phyloP scores from a whole-genome alignment of 2,329 filamentous ascomycete species.

The Sporothrix globosa region DNA sequence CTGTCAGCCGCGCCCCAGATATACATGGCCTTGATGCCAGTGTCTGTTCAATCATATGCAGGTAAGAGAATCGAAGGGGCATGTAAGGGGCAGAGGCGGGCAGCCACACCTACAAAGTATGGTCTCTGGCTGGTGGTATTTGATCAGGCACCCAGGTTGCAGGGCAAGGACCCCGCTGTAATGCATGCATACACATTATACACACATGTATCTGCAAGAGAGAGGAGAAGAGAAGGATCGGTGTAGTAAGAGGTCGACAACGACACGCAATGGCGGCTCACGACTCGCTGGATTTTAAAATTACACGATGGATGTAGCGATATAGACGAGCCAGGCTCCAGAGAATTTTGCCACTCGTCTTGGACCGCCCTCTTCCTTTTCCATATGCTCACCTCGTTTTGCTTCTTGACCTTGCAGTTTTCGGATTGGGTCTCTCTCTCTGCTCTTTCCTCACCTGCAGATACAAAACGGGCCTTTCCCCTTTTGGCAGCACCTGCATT shows the following conservation, averaged over 20 bases:
- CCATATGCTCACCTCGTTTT: neutral
- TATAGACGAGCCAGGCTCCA: neutral
- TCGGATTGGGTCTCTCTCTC: neutral
- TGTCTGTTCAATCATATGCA: neutral
- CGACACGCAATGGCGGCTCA: neutral
- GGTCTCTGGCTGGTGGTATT: neutral
- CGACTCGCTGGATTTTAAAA: constrained; percentile 11
- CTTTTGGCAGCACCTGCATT: constrained; percentile 13
- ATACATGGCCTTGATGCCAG: neutral
- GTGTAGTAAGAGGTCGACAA: neutral
- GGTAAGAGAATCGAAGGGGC: constrained; percentile 15
- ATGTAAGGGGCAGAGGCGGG: constrained; percentile 5
- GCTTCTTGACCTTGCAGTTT: constrained; percentile 8
- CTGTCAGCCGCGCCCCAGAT: neutral
- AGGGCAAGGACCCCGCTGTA: too few relatives aligned
- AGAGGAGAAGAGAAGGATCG: neutral
- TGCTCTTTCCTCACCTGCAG: constrained; percentile 22
- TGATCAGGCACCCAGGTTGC: too few relatives aligned
- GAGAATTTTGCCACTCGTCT: neutral
- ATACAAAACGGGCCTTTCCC: constrained; percentile 18
- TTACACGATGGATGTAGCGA: neutral
- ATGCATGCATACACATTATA: too few relatives aligned
- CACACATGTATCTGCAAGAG: neutral
- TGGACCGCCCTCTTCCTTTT: constrained; percentile 14
- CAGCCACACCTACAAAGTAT: neutral